Percentiles rank a stretch among this genome's conserved stretches.
phyloP scores from a whole-genome alignment of 805 yeast species.

The Ogataea populi-albae region DNA sequence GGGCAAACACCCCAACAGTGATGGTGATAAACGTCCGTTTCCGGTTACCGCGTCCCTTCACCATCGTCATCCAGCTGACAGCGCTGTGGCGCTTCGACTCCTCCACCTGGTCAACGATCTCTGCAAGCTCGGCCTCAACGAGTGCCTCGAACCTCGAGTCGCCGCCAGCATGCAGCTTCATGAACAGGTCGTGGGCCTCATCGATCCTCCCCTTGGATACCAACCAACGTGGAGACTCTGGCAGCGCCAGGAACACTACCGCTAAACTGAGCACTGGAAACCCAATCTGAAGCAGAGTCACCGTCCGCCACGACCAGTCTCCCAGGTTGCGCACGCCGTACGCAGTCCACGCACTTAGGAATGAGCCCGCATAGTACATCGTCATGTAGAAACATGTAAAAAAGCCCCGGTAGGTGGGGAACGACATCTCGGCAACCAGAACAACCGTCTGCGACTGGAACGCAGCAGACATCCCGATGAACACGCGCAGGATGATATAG shows the following conservation, averaged over 20 bases:
- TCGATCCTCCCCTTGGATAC: slow-evolving; percentile 32
- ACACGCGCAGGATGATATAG: slow-evolving; percentile 5
- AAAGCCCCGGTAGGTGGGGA: slow-evolving; percentile 31
- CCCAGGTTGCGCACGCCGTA: slow-evolving; percentile 34
- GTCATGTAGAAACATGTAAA: slow-evolving; percentile 30
- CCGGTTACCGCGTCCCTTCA: slow-evolving; percentile 33
- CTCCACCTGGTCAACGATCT: slow-evolving; percentile 37
- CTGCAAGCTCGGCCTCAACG: slow-evolving; percentile 34
- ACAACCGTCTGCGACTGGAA: slow-evolving; percentile 4
- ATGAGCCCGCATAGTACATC: too few relatives aligned
- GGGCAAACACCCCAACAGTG: slow-evolving; percentile 33
- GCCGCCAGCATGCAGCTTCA: slow-evolving; percentile 35
- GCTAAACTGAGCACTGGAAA: slow-evolving; percentile 33
- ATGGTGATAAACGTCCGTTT: slow-evolving; percentile 34
- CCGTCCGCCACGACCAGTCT: slow-evolving; percentile 36
- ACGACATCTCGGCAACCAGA: slow-evolving; percentile 30
- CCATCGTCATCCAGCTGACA: slow-evolving; percentile 35
- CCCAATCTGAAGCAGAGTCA: slow-evolving; percentile 36
- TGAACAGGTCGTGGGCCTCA: slow-evolving; percentile 31
- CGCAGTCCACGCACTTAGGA: slow-evolving; percentile 41
- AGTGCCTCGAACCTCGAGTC: slow-evolving; percentile 28
- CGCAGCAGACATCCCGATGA: slow-evolving; percentile 6
- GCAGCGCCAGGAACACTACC: slow-evolving; percentile 26
- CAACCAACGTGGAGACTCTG: slow-evolving; percentile 36
- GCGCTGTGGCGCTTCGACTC: slow-evolving; percentile 22